Percentiles rank a stretch among this genome's conserved stretches.
These are phyloP conservation scores for Epichloe hybrida DNA, from an alignment of 2,329 filamentous ascomycete genomes.

Conservation along the genomic window DNA sequence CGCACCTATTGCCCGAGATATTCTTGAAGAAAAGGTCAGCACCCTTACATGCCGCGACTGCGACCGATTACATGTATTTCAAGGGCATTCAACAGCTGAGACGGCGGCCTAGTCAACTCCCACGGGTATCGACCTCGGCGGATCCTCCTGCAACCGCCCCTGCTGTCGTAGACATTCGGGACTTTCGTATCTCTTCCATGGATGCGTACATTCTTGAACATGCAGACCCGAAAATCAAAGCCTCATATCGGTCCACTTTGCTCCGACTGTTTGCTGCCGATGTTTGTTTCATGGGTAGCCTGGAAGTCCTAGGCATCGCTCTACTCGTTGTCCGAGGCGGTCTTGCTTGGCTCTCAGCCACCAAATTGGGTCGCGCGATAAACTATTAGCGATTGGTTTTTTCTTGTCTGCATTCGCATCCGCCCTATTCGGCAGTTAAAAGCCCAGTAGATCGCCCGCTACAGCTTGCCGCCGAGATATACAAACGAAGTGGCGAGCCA, in stretches of 20 bases:
- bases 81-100: constrained; percentile 31
- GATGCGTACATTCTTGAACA: constrained; percentile 32
- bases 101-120: constrained; percentile 26
- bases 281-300: constrained; percentile 23
- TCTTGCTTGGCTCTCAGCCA: constrained; percentile 5
- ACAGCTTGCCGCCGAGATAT: not conserved
- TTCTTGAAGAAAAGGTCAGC: constrained; percentile 27
- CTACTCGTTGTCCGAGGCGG: constrained; percentile 10
- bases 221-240: constrained; percentile 15
- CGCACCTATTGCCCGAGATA: constrained; percentile 34
- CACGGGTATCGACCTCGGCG: constrained; percentile 27
- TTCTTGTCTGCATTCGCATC: not conserved
- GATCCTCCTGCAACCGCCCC: constrained; percentile 7
- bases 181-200: constrained; percentile 36
- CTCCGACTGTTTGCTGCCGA: constrained; percentile 32
- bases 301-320: constrained; percentile 16
- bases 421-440: not conserved
- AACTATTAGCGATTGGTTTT: not conserved
- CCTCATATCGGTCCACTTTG: constrained; percentile 24
- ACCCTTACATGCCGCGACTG: constrained; percentile 19
- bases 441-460: not conserved
- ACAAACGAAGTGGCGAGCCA: not conserved
- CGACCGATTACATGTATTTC: constrained; percentile 28
- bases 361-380: not conserved
- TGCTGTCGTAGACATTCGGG: constrained; percentile 26